Percentiles rank a stretch among this genome's conserved stretches.
phyloP scores from a whole-genome alignment of 202 grass and related monocot species.

The Hordeum pubiflorum region DNA sequence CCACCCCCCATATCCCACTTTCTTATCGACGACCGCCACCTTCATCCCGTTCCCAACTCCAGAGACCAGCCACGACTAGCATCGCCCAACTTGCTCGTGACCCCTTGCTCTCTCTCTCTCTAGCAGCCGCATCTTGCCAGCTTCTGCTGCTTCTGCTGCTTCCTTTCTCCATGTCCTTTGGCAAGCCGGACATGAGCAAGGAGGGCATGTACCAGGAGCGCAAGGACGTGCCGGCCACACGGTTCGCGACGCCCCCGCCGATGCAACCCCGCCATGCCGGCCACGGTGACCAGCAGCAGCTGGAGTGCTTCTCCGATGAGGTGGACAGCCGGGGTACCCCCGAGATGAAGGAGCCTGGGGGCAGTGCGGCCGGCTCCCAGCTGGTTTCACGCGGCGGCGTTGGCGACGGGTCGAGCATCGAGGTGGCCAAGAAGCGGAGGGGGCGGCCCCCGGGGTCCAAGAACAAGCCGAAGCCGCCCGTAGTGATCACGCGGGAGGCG shows the following conservation, averaged over 20 bases:
- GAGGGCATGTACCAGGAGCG: slow-evolving; percentile 52
- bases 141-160: not conserved
- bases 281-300: slow-evolving; percentile 32
- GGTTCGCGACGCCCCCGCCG: slow-evolving; percentile 33
- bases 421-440: slow-evolving; percentile 55
- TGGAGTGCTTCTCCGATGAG: slow-evolving; percentile 73
- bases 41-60: not conserved
- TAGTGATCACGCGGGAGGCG: slow-evolving; percentile 76
- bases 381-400: slow-evolving; percentile 1
- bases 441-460: slow-evolving; percentile 85
- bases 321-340: slow-evolving; percentile 55
- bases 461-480: slow-evolving; percentile 84
- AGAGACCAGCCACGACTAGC: not conserved
- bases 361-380: not conserved
- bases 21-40: slow-evolving; percentile 17
- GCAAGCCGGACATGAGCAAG: slow-evolving; percentile 42
- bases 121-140: slow-evolving; percentile 7
- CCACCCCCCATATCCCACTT: slow-evolving; percentile 14
- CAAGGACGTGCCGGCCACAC: slow-evolving; percentile 25
- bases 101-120: not conserved
- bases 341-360: slow-evolving; percentile 46
- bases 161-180: slow-evolving; percentile 19
- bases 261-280: not conserved
- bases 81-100: not conserved
- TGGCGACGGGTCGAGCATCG: slow-evolving; percentile 68